A percentile compares a stretch with the other conserved stretches of the same genome.
phyloP scores from a whole-genome alignment of 805 yeast species.

The Lipomyces orientalis region DNA sequence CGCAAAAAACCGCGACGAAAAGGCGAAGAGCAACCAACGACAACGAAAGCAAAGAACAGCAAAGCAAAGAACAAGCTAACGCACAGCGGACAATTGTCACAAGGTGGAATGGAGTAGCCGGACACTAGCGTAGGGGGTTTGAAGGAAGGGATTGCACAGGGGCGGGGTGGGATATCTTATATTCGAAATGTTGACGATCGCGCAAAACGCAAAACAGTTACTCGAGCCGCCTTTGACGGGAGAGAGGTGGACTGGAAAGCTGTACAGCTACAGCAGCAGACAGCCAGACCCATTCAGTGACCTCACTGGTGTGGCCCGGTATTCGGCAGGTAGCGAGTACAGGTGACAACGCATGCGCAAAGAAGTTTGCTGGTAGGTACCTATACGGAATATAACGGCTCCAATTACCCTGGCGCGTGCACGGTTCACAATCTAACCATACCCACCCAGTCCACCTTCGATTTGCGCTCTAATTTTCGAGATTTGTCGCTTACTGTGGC shows the following conservation, averaged over 20 bases:
- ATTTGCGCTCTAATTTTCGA: neutral
- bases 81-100: neutral
- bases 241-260: neutral
- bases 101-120: neutral
- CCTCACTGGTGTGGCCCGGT: neutral
- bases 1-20: neutral
- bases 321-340: neutral
- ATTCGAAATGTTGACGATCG: neutral
- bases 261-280: neutral
- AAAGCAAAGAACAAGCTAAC: neutral
- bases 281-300: neutral
- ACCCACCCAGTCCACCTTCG: neutral
- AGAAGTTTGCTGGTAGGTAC: neutral
- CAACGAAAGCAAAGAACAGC: conserved; percentile 4
- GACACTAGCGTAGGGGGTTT: neutral
- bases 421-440: neutral
- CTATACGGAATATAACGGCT: neutral
- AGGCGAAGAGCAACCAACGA: neutral
- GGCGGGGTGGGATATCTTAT: conserved; percentile 7
- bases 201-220: neutral
- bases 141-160: neutral
- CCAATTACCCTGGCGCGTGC: neutral
- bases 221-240: neutral
- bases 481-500: neutral
- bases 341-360: neutral